Evolutionary conservation across 169 alveolate genomes (phyloP).

Genomic region (Blepharisma undulans): DNA sequence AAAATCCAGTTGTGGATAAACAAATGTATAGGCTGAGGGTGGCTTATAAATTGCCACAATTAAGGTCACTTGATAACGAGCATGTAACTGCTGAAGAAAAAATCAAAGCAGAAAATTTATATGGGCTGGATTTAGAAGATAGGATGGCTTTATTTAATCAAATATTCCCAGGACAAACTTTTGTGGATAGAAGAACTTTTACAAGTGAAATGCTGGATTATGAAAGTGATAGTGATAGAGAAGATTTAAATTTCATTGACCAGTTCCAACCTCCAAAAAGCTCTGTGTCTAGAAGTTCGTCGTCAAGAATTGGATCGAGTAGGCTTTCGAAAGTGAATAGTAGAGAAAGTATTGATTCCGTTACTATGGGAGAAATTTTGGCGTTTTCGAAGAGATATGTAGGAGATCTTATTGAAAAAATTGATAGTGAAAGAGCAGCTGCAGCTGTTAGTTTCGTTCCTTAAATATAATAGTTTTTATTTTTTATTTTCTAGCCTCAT

Average conservation of each 20-base stretch:
- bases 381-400: slow-evolving; percentile 16
- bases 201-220: slow-evolving; percentile 75
- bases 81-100: slow-evolving; percentile 75
- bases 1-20: slow-evolving; percentile 70
- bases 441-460: not conserved
- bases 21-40: slow-evolving; percentile 47
- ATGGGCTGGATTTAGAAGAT: slow-evolving; percentile 80
- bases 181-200: slow-evolving; percentile 83
- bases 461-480: not conserved
- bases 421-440: not conserved
- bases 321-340: not conserved
- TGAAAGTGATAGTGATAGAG: slow-evolving; percentile 80
- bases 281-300: not conserved
- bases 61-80: slow-evolving; percentile 78
- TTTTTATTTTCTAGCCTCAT: too few species aligned
- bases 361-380: not conserved
- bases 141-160: slow-evolving; percentile 71
- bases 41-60: slow-evolving; percentile 74
- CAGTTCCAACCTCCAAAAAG: not conserved
- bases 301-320: not conserved
- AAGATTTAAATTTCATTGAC: slow-evolving; percentile 61
- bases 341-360: slow-evolving; percentile 1
- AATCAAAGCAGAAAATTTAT: slow-evolving; percentile 82
- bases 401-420: slow-evolving; percentile 32
- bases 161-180: slow-evolving; percentile 77